A percentile compares a stretch with the other conserved stretches of the same genome.
phyloP scores from a whole-genome alignment of 2,329 filamentous ascomycete genomes.

The Dothidotthia symphoricarpi region DNA sequence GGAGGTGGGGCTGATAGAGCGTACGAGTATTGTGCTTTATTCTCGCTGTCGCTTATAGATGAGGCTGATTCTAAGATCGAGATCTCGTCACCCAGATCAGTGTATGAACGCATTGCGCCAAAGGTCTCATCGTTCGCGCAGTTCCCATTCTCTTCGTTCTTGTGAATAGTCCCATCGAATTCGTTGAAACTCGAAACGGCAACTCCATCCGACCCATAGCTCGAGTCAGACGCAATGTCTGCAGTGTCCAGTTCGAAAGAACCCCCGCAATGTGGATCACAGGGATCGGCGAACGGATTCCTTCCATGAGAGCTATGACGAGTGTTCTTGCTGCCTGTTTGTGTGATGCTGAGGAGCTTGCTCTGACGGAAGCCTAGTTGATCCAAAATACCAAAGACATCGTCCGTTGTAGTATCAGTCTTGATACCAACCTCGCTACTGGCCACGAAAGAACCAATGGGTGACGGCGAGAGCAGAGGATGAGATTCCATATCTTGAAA shows the following conservation, averaged over 20 bases:
- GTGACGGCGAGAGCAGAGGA: not conserved
- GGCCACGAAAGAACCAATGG: not conserved
- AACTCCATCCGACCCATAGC: not conserved
- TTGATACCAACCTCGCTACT: not conserved
- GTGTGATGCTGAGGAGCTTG: slow-evolving; percentile 1
- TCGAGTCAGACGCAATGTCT: slow-evolving; percentile 7
- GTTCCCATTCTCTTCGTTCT: not conserved
- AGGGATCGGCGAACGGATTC: not conserved
- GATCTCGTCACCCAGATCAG: slow-evolving; percentile 3
- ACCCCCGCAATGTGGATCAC: not conserved
- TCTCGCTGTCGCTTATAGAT: not conserved
- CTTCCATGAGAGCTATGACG: not conserved
- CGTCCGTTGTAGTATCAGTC: not conserved
- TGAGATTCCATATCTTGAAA: not conserved
- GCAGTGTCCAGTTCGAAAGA: slow-evolving; percentile 6
- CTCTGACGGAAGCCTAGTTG: too few relatives aligned
- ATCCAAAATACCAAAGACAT: slow-evolving; percentile 2
- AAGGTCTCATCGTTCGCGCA: slow-evolving; percentile 4
- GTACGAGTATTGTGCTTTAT: slow-evolving; percentile 1
- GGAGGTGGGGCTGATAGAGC: not conserved
- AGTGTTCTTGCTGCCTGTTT: not conserved
- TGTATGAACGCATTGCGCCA: slow-evolving; percentile 4
- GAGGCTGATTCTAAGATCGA: slow-evolving; percentile 8
- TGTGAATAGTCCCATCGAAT: not conserved
- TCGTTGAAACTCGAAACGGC: not conserved